Conservation (phyloP, 2,329 filamentous ascomycete genomes). For the Cucurbitaria berberidis region DNA sequence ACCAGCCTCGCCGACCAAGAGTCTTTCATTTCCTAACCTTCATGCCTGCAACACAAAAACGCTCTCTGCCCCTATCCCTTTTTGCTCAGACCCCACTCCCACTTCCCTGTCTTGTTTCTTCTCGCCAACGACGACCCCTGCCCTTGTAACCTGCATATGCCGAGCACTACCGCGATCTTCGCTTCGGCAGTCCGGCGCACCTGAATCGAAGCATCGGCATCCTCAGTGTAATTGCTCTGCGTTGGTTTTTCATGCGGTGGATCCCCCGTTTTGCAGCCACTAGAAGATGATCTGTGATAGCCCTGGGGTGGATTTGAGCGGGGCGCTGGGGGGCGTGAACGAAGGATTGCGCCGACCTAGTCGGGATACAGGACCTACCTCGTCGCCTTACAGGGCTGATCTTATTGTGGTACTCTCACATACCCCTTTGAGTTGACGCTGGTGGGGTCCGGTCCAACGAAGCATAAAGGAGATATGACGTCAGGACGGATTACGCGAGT, state of each 20-base stretch:
- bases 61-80: background rate
- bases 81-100: background rate
- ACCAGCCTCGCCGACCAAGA: background rate
- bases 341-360: background rate
- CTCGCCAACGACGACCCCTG: background rate
- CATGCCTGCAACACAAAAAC: constrained; percentile 7
- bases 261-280: background rate
- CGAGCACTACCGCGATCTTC: constrained; percentile 7
- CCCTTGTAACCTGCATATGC: background rate
- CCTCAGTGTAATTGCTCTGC: background rate
- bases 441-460: background rate
- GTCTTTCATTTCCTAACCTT: constrained; percentile 18
- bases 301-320: background rate
- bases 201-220: background rate
- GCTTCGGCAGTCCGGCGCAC: background rate
- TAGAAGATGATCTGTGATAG: background rate
- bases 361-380: constrained; percentile 4
- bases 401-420: constrained; percentile 4
- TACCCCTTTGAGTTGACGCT: no score
- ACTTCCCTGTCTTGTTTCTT: background rate
- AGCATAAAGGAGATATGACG: constrained; percentile 4
- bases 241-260: background rate
- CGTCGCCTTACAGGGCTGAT: constrained; percentile 5
- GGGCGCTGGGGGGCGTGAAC: background rate
- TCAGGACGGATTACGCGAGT: background rate